A percentile compares a stretch with the other conserved stretches of the same genome.
Conservation (phyloP, 2,329 filamentous ascomycete genomes). For the Phialocephala sp. region DNA sequence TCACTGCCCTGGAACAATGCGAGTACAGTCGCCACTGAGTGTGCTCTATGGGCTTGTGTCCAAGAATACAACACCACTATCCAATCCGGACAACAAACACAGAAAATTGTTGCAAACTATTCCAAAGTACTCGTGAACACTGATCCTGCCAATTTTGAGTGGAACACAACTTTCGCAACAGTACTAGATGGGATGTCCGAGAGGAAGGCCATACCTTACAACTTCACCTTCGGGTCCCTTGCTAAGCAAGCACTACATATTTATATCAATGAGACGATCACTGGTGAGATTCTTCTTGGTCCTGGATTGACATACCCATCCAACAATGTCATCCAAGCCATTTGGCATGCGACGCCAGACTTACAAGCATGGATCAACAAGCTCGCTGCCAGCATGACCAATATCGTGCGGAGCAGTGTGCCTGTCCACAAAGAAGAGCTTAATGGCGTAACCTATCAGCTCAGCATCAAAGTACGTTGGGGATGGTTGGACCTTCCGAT, state of each 20-base stretch:
- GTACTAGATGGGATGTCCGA: too few relatives aligned
- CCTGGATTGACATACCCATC: not conserved
- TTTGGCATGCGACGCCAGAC: not conserved
- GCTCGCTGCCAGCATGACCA: slow-evolving; percentile 7
- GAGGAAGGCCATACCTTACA: too few relatives aligned
- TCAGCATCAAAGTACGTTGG: not conserved
- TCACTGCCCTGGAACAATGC: too few relatives aligned
- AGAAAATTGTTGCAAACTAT: too few relatives aligned
- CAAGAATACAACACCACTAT: too few relatives aligned
- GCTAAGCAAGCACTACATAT: not conserved
- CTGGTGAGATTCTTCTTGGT: not conserved
- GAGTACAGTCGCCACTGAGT: too few relatives aligned
- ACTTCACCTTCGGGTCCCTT: too few relatives aligned
- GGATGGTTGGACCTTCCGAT: not conserved
- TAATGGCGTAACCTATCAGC: not conserved
- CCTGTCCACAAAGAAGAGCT: not conserved
- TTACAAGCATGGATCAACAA: not conserved
- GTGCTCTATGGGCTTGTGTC: too few relatives aligned
- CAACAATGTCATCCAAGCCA: not conserved
- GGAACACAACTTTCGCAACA: too few relatives aligned
- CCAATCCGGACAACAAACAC: too few relatives aligned
- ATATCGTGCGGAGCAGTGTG: not conserved
- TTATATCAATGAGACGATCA: not conserved
- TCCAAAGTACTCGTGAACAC: too few relatives aligned
- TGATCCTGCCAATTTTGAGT: too few relatives aligned